These are phyloP conservation scores for Kuraishia capsulata DNA, from an alignment of 805 yeast species.

Conservation along the genomic window DNA sequence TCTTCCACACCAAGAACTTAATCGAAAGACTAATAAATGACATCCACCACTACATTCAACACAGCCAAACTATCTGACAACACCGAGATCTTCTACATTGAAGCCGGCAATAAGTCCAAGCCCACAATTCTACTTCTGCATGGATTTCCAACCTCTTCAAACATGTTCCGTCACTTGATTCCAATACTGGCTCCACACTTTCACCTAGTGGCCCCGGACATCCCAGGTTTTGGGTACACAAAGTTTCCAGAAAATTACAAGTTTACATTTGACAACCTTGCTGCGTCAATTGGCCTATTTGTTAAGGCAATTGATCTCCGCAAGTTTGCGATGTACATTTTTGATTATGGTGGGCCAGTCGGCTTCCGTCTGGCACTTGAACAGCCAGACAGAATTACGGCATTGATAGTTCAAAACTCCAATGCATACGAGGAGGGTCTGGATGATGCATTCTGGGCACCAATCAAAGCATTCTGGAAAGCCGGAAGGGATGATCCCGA, in stretches of 20 bases:
- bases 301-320: slow-evolving; percentile 16
- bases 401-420: slow-evolving; percentile 31
- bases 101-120: slow-evolving; percentile 27
- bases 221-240: slow-evolving; percentile 34
- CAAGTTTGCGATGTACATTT: slow-evolving; percentile 25
- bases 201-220: slow-evolving; percentile 34
- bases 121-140: slow-evolving; percentile 29
- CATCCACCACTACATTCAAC: neutral
- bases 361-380: slow-evolving; percentile 28
- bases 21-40: too few relatives aligned
- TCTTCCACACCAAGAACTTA: too few relatives aligned
- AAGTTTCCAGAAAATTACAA: slow-evolving; percentile 17
- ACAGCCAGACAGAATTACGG: slow-evolving; percentile 19
- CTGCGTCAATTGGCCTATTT: slow-evolving; percentile 22
- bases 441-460: slow-evolving; percentile 27
- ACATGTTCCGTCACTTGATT: slow-evolving; percentile 27
- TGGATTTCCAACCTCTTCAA: slow-evolving; percentile 36
- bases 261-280: slow-evolving; percentile 22
- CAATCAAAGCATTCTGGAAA: slow-evolving; percentile 23
- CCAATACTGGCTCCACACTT: slow-evolving; percentile 24
- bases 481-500: slow-evolving; percentile 9
- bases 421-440: slow-evolving; percentile 35
- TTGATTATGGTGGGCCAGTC: slow-evolving; percentile 37
- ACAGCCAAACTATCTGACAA: slow-evolving; percentile 6
- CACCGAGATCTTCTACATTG: slow-evolving; percentile 27